Evolutionary conservation across 495 filamentous ascomycete species (phyloP).

Genomic region (Aspergillus avenaceus): DNA sequence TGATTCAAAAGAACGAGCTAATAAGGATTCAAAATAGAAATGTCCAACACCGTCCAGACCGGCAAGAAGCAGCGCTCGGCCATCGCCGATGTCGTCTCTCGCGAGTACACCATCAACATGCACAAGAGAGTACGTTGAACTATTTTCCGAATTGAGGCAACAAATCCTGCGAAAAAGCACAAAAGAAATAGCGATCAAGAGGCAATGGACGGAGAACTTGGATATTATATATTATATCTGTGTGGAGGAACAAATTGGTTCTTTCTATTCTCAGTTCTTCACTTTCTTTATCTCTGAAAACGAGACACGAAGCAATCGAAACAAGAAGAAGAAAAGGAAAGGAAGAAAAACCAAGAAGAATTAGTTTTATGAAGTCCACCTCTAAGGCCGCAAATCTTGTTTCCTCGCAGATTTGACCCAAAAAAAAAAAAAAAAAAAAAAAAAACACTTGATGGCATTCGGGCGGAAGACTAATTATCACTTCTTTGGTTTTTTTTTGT

Average conservation of each 20-base stretch:
- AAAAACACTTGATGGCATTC: constrained; percentile 47
- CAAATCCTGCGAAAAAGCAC: constrained; percentile 21
- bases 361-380: constrained; percentile 72
- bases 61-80: constrained; percentile 83
- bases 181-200: constrained; percentile 20
- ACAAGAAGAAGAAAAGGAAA: no score
- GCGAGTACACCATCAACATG: constrained; percentile 99
- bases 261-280: no score
- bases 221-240: neutral
- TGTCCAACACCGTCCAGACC: constrained; percentile 59
- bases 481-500: constrained; percentile 34
- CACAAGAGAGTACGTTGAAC: constrained; percentile 95
- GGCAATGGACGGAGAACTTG: constrained; percentile 25
- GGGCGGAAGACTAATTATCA: constrained; percentile 57
- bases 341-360: no score
- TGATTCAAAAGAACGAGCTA: neutral
- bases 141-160: neutral
- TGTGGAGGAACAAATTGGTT: constrained; percentile 13
- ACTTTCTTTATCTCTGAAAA: no score
- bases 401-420: constrained; percentile 26
- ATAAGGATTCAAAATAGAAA: constrained; percentile 43
- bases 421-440: constrained; percentile 4
- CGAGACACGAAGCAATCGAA: constrained; percentile 7
- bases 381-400: constrained; percentile 41
- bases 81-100: constrained; percentile 95